These are phyloP conservation scores for Acer campestre DNA, from an alignment of 345 rosid species.

Conservation along the genomic window DNA sequence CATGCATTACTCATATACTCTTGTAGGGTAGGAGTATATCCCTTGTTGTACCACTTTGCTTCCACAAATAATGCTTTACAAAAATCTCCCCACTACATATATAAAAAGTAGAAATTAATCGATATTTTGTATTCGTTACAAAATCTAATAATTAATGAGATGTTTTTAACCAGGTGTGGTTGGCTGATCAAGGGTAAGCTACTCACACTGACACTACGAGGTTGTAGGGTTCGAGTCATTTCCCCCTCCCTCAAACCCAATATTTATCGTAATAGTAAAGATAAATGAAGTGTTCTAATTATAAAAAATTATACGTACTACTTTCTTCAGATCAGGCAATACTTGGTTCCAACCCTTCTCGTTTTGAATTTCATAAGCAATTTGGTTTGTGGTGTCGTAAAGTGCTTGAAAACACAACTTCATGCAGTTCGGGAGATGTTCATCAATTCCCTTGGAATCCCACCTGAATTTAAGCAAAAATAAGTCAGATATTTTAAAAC, in stretches of 20 bases:
- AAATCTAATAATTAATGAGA: neutral
- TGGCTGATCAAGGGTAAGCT: too few relatives aligned
- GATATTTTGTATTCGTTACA: too few relatives aligned
- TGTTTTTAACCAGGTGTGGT: too few relatives aligned
- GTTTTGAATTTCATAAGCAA: slow-evolving; percentile 37
- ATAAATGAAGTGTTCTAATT: neutral
- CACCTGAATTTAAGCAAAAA: slow-evolving; percentile 32
- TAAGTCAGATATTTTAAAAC: neutral
- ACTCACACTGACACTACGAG: too few relatives aligned
- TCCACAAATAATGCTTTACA: slow-evolving; percentile 50
- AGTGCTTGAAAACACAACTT: slow-evolving; percentile 46
- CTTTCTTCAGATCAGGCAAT: slow-evolving; percentile 37
- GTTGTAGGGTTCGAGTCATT: too few relatives aligned
- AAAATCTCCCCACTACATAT: slow-evolving; percentile 52
- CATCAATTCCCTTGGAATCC: slow-evolving; percentile 29
- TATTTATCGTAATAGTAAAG: too few relatives aligned
- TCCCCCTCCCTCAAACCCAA: too few relatives aligned
- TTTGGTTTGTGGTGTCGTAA: slow-evolving; percentile 30
- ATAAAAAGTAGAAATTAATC: too few relatives aligned
- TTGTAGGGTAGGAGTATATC: slow-evolving; percentile 37
- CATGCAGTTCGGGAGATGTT: slow-evolving; percentile 48
- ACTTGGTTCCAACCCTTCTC: slow-evolving; percentile 29
- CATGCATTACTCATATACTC: slow-evolving; percentile 50
- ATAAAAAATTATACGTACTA: slow-evolving; percentile 24
- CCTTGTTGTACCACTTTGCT: slow-evolving; percentile 47